Conservation (phyloP, 2,329 filamentous ascomycete genomes). For the Emericellopsis cladophorae region DNA sequence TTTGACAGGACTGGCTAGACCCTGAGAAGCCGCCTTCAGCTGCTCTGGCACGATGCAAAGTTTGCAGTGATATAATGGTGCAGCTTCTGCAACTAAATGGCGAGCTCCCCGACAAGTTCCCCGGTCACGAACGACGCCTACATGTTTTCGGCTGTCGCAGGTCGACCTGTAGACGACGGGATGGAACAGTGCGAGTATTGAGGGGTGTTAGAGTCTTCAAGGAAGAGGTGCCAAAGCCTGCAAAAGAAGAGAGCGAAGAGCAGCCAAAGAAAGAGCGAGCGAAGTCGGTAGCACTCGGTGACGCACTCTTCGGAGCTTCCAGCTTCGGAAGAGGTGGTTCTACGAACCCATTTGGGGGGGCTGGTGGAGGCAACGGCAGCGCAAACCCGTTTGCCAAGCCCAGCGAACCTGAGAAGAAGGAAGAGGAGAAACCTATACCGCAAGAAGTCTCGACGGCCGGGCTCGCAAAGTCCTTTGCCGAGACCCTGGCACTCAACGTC, state of each 20-base stretch:
- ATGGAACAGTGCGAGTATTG: conserved; percentile 67
- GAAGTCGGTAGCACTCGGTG: conserved; percentile 40
- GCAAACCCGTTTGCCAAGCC: conserved; percentile 16
- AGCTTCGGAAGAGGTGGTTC: conserved; percentile 23
- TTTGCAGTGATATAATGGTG: conserved; percentile 73
- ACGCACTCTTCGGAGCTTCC: conserved; percentile 57
- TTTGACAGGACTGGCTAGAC: conserved; percentile 67
- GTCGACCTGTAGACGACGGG: conserved; percentile 68
- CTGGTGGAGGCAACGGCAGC: conserved; percentile 25
- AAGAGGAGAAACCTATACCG: conserved; percentile 18
- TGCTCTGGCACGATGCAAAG: conserved; percentile 69
- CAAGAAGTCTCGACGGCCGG: conserved; percentile 13
- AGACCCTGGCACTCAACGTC: conserved; percentile 63
- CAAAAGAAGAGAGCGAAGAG: conserved; percentile 11
- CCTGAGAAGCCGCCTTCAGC: conserved; percentile 58
- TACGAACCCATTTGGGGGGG: conserved; percentile 48
- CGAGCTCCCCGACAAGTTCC: conserved; percentile 76
- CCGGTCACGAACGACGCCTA: conserved; percentile 73
- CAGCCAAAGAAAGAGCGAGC: conserved; percentile 18
- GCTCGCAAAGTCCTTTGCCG: conserved; percentile 54
- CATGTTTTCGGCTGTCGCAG: conserved; percentile 77
- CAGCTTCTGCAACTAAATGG: conserved; percentile 84
- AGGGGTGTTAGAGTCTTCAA: conserved; percentile 50
- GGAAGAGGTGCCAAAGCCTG: conserved; percentile 21
- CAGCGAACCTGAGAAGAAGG: conserved; percentile 4